Percentiles rank a stretch among this genome's conserved stretches.
phyloP scores from a whole-genome alignment of 1,284 basidiomycete genomes.

The Cryptococcus neoformans region DNA sequence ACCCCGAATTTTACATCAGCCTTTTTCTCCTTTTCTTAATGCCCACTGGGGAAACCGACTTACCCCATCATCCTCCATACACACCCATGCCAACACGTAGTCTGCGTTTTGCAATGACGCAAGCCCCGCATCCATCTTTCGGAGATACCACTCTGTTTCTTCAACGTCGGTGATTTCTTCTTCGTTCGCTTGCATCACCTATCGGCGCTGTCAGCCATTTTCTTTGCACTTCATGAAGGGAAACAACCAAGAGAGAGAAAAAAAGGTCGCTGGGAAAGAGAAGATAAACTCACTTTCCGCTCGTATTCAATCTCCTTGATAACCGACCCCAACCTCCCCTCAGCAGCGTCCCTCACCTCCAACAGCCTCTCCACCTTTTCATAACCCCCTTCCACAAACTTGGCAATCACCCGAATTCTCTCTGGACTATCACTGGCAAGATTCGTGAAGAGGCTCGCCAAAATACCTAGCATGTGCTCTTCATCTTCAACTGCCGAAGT shows the following conservation, averaged over 20 bases:
- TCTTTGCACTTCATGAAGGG: neutral
- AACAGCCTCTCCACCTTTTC: constrained; percentile 91
- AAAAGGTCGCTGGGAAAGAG: no score
- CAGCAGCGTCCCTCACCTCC: constrained; percentile 74
- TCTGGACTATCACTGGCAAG: constrained; percentile 77
- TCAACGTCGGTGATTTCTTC: constrained; percentile 62
- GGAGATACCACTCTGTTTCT: constrained; percentile 76
- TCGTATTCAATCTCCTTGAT: constrained; percentile 65
- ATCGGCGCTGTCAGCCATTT: neutral
- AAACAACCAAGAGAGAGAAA: no score
- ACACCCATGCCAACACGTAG: constrained; percentile 90
- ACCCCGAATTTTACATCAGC: neutral
- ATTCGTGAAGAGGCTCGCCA: constrained; percentile 85
- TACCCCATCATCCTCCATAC: constrained; percentile 98
- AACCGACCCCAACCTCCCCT: constrained; percentile 57
- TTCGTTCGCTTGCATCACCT: constrained; percentile 60
- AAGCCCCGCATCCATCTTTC: constrained; percentile 77
- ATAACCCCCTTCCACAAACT: constrained; percentile 89
- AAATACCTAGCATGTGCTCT: constrained; percentile 81
- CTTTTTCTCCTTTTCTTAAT: neutral
- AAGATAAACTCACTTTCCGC: constrained; percentile 55
- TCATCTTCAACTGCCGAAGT: constrained; percentile 72
- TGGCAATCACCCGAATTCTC: constrained; percentile 79
- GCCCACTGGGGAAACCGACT: constrained; percentile 33
- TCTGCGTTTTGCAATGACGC: constrained; percentile 88